Evolutionary conservation across 2,329 filamentous ascomycete species (phyloP), one percentile per base, ranked within the genome.

Genomic region (Pseudohalonectria lignicola): DNA sequence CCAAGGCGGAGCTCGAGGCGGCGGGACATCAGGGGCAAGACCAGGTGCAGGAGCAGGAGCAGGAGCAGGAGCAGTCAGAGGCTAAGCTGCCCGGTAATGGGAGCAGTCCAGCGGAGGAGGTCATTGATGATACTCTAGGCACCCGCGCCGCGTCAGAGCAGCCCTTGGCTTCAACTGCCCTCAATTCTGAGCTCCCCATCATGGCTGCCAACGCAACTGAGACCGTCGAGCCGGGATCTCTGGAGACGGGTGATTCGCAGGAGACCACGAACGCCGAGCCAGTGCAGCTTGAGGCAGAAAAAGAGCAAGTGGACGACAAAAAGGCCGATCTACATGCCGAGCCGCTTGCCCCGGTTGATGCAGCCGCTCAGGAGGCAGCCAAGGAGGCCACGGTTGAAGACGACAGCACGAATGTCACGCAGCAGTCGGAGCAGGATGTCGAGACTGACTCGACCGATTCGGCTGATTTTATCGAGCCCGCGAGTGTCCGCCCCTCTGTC

Each of bases 281-380:
- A 6, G 44, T 38, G n/a, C 15, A 33, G n/a, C 20, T 31, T 15
- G 43, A 49, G 1, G 44, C 46, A 28, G 45, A 52, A 17, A 48
- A 12, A 21, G 37, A n/a, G 4, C 26, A 41, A 16, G 47, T 45
- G 4, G 40, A 44, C 10, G 47, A 46, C 31, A 47, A 47, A 25
- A 40, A 45, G 11, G 43, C 38, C 2, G 45, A 43, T 3, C 42
- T 42, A 9, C n/a, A n/a, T n/a, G n/a, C n/a, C n/a, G n/a, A n/a
- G n/a, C n/a, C n/a, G n/a, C n/a, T n/a, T n/a, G n/a, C n/a, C n/a
- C n/a, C n/a, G n/a, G 37, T 37, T 4, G 43, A 44, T 6, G 40
- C 39, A 16, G 41, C 39, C 12, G 31, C 18, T n/a, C 17, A 13
- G n/a, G 12, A n/a, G 2, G 30, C 15, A 2, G 20, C 25, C 4